Evolutionary conservation across 2,329 filamentous ascomycete genomes (phyloP).

Genomic region (Lecanicillium sp.): DNA sequence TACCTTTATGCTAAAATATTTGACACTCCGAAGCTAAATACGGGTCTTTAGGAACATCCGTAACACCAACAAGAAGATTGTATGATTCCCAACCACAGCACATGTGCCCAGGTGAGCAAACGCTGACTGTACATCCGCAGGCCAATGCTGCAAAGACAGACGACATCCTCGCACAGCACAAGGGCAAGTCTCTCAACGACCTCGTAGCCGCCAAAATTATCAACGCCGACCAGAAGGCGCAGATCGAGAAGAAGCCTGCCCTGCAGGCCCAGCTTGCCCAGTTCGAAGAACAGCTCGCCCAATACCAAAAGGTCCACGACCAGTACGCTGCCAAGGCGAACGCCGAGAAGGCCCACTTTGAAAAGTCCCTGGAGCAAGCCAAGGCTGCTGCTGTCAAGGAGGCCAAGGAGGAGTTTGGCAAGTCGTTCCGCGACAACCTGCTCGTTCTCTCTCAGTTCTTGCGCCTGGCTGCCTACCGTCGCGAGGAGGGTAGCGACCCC

Average conservation of each 20-base stretch:
- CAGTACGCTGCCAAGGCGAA: slow-evolving; percentile 58
- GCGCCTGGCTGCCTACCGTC: slow-evolving; percentile 67
- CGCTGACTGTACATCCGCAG: slow-evolving; percentile 28
- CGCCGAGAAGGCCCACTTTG: slow-evolving; percentile 51
- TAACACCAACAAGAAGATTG: slow-evolving; percentile 90
- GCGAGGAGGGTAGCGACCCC: slow-evolving; percentile 60
- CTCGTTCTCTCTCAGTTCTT: slow-evolving; percentile 72
- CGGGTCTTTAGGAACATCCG: slow-evolving; percentile 64
- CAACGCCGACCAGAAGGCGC: slow-evolving; percentile 72
- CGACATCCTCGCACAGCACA: slow-evolving; percentile 58
- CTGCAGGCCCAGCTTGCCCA: slow-evolving; percentile 62
- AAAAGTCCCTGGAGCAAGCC: slow-evolving; percentile 49
- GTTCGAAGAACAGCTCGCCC: slow-evolving; percentile 64
- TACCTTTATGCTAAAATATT: background rate
- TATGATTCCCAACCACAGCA: slow-evolving; percentile 37
- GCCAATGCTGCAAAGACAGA: slow-evolving; percentile 67
- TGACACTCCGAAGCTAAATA: background rate
- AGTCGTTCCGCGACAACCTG: slow-evolving; percentile 56
- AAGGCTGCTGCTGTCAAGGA: slow-evolving; percentile 47
- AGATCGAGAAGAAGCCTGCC: slow-evolving; percentile 68
- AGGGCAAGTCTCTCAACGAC: slow-evolving; percentile 64
- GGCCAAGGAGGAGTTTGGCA: slow-evolving; percentile 40
- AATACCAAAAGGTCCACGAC: slow-evolving; percentile 68
- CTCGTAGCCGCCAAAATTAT: slow-evolving; percentile 65
- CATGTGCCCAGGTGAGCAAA: background rate